A percentile compares a stretch with the other conserved stretches of the same genome.
These are phyloP conservation scores for Yarrowia divulgata DNA, from an alignment of 805 yeast genomes.

Conservation along the genomic window DNA sequence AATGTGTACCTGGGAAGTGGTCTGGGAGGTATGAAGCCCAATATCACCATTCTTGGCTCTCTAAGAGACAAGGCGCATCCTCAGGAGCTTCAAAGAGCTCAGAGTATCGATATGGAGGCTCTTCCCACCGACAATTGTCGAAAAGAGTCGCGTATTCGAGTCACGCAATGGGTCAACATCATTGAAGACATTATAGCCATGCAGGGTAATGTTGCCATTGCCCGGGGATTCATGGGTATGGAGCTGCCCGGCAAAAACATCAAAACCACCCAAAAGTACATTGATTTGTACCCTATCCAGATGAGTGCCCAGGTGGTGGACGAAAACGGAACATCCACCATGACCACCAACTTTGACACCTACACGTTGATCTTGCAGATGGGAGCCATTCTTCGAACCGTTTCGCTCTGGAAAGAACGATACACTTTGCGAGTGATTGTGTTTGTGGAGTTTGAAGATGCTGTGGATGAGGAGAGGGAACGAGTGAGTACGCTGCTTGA, in stretches of 20 bases:
- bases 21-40: slow-evolving; percentile 98
- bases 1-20: slow-evolving; percentile 93
- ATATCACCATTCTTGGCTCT: slow-evolving; percentile 90
- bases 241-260: slow-evolving; percentile 59
- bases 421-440: slow-evolving; percentile 82
- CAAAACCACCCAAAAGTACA: slow-evolving; percentile 53
- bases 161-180: slow-evolving; percentile 88
- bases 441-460: slow-evolving; percentile 80
- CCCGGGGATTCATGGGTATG: slow-evolving; percentile 79
- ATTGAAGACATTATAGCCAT: slow-evolving; percentile 87
- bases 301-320: slow-evolving; percentile 85
- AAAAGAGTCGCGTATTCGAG: slow-evolving; percentile 69
- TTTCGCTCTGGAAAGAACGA: slow-evolving; percentile 86
- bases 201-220: slow-evolving; percentile 92
- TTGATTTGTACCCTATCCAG: slow-evolving; percentile 95
- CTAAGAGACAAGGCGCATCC: slow-evolving; percentile 61
- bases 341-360: slow-evolving; percentile 93
- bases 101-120: slow-evolving; percentile 51
- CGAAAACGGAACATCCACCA: slow-evolving; percentile 68
- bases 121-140: slow-evolving; percentile 84
- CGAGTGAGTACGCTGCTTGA: slow-evolving; percentile 70
- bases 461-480: slow-evolving; percentile 70
- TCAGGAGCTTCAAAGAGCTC: slow-evolving; percentile 42
- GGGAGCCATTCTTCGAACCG: slow-evolving; percentile 92
- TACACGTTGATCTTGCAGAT: slow-evolving; percentile 91